phyloP scores from a whole-genome alignment of 257 asterid genomes.

The Echium plantagineum region DNA sequence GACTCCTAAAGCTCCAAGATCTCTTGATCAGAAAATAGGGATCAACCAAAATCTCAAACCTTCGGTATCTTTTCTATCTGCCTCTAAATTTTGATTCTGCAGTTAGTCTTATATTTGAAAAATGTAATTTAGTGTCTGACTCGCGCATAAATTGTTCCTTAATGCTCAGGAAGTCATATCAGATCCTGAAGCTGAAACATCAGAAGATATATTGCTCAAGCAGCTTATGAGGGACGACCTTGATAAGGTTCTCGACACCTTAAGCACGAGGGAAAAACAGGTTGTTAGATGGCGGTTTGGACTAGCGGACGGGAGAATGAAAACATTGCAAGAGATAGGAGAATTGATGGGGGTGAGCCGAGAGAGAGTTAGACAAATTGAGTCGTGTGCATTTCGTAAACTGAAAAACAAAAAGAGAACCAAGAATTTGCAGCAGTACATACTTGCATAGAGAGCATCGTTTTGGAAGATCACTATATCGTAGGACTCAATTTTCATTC shows the following conservation, averaged over 20 bases:
- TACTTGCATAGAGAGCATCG: constrained; percentile 19
- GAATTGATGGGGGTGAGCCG: constrained; percentile 86
- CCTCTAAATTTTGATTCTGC: neutral
- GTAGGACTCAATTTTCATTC: too few relatives aligned
- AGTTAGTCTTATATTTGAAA: neutral
- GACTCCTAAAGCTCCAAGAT: constrained; percentile 82
- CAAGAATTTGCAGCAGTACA: constrained; percentile 63
- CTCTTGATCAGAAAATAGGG: constrained; percentile 91
- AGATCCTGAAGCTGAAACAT: constrained; percentile 76
- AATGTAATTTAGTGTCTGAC: neutral
- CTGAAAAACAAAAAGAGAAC: constrained; percentile 84
- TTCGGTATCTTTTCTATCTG: constrained; percentile 32
- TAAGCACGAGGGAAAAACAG: constrained; percentile 72
- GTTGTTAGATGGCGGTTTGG: constrained; percentile 81
- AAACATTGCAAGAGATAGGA: constrained; percentile 88
- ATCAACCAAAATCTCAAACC: constrained; percentile 63
- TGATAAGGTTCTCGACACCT: constrained; percentile 55
- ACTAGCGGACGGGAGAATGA: constrained; percentile 70
- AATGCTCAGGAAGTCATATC: constrained; percentile 62
- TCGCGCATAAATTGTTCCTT: constrained; percentile 3
- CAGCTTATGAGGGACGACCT: constrained; percentile 75
- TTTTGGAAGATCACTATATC: too few relatives aligned
- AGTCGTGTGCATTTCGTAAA: constrained; percentile 73
- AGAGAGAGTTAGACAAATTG: constrained; percentile 88
- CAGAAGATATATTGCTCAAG: constrained; percentile 65